These are phyloP conservation scores for Oryza australiensis DNA, from an alignment of 176 grass and related monocot genomes.

Conservation along the genomic window DNA sequence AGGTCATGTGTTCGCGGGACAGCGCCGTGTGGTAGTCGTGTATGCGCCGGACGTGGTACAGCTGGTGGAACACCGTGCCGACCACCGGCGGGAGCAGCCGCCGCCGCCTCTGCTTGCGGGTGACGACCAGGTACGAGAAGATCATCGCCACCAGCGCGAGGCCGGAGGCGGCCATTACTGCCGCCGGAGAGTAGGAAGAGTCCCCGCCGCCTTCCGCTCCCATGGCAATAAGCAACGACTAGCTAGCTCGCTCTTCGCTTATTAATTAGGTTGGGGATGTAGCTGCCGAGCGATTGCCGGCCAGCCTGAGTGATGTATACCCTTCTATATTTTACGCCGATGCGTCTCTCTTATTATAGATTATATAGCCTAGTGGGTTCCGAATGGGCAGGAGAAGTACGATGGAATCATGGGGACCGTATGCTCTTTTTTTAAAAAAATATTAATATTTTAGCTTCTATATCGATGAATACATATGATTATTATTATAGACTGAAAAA, in stretches of 20 bases:
- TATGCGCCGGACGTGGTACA: conserved; percentile 48
- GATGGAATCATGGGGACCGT: too few relatives aligned
- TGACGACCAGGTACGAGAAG: neutral
- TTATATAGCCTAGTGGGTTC: too few relatives aligned
- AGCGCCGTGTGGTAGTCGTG: conserved; percentile 67
- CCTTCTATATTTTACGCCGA: neutral
- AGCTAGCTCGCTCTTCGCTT: neutral
- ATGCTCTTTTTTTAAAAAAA: too few relatives aligned
- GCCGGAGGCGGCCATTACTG: neutral
- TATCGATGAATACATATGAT: too few relatives aligned
- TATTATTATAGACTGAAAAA: too few relatives aligned
- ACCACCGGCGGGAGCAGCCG: conserved; percentile 38
- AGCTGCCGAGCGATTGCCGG: neutral
- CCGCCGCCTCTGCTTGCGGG: neutral
- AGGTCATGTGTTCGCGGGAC: conserved; percentile 41
- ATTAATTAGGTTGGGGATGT: too few relatives aligned
- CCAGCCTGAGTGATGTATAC: neutral
- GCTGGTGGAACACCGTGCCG: conserved; percentile 65
- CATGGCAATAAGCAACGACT: neutral
- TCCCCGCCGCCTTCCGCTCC: neutral
- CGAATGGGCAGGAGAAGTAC: too few relatives aligned
- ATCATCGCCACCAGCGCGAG: conserved; percentile 20
- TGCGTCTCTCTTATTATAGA: neutral
- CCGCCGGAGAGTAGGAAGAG: neutral
- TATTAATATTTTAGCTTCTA: too few relatives aligned